A percentile compares a stretch with the other conserved stretches of the same genome.
These are phyloP conservation scores for Arthrobotrys iridis DNA, from an alignment of 2,329 filamentous ascomycete species.

Conservation along the genomic window DNA sequence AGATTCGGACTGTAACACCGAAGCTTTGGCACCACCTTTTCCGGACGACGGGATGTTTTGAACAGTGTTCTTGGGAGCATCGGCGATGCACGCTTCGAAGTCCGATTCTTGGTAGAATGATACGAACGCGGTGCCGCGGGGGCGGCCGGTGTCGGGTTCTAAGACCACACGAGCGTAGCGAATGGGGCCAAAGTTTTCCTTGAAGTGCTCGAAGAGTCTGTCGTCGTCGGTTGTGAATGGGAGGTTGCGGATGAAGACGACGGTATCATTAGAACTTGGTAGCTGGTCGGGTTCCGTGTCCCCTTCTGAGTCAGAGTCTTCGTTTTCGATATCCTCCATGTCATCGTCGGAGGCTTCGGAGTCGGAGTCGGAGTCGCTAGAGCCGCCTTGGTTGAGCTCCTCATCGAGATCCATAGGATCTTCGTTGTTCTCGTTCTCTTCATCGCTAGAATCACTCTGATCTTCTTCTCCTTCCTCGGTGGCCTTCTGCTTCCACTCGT, in stretches of 20 bases:
- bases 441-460: conserved; percentile 69
- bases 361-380: conserved; percentile 60
- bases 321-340: background rate
- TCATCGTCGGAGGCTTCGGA: conserved; percentile 61
- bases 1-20: conserved; percentile 85
- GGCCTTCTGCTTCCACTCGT: conserved; percentile 77
- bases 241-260: conserved; percentile 91
- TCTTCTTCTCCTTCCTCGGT: conserved; percentile 63
- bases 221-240: conserved; percentile 89
- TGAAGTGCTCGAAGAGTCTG: conserved; percentile 83
- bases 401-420: conserved; percentile 63
- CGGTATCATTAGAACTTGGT: conserved; percentile 64
- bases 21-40: conserved; percentile 64
- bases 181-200: conserved; percentile 79
- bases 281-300: conserved; percentile 60
- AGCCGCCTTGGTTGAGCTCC: conserved; percentile 61
- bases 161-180: conserved; percentile 92
- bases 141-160: conserved; percentile 83
- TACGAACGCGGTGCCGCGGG: conserved; percentile 92
- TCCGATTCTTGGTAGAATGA: conserved; percentile 85
- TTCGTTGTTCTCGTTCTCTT: conserved; percentile 63
- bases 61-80: conserved; percentile 71
- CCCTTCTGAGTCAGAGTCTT: conserved; percentile 62
- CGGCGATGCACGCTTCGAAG: conserved; percentile 77
- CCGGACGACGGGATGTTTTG: conserved; percentile 62